Conservation (phyloP, 1,284 basidiomycete species). For the Boletellus dicymbophilus region DNA sequence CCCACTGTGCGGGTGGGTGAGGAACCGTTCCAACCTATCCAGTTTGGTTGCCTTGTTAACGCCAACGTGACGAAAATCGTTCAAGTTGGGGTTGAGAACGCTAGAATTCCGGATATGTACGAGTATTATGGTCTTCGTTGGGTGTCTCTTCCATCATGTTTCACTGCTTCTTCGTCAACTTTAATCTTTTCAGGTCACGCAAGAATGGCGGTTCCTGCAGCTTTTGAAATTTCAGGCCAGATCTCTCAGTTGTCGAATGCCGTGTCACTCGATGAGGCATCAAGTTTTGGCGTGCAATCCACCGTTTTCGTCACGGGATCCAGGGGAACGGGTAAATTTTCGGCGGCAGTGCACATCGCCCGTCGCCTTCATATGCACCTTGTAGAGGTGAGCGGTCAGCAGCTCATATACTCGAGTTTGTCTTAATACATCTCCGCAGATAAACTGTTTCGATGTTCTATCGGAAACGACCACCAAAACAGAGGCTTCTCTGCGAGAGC, state of each 20-base stretch:
- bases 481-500: slow-evolving; percentile 73
- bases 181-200: slow-evolving; percentile 18
- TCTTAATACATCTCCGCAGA: slow-evolving; percentile 43
- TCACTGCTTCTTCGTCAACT: not conserved
- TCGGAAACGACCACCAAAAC: slow-evolving; percentile 83
- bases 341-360: slow-evolving; percentile 58
- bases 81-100: slow-evolving; percentile 78
- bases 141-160: slow-evolving; percentile 9
- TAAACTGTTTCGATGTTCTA: slow-evolving; percentile 86
- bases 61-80: slow-evolving; percentile 70
- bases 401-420: not conserved
- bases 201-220: not conserved
- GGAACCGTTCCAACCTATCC: slow-evolving; percentile 60
- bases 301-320: slow-evolving; percentile 77
- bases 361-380: slow-evolving; percentile 74
- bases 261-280: slow-evolving; percentile 52
- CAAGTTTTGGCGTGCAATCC: slow-evolving; percentile 61
- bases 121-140: slow-evolving; percentile 58
- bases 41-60: slow-evolving; percentile 88
- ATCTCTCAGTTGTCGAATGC: slow-evolving; percentile 57
- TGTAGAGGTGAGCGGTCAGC: slow-evolving; percentile 61
- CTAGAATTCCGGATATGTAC: slow-evolving; percentile 60
- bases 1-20: slow-evolving; percentile 33
- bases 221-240: slow-evolving; percentile 36
- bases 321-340: slow-evolving; percentile 76